Evolutionary conservation across 2,329 filamentous ascomycete genomes (phyloP), one percentile per base, ranked within the genome.

Genomic region (Epichloe sylvatica): DNA sequence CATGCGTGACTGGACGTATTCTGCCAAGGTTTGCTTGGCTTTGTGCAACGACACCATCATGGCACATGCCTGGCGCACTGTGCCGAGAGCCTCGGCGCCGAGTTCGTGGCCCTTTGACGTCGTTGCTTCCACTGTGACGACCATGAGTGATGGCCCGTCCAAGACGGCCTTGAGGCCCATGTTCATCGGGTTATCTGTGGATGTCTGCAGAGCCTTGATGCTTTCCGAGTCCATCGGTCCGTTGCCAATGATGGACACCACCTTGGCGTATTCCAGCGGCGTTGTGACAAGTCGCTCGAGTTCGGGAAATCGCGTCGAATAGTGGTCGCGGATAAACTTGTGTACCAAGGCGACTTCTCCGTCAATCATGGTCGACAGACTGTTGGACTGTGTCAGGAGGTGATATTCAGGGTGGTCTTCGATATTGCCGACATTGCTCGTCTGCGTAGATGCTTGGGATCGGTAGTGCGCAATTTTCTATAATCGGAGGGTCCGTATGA

Each of bases 1-100:
- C 87, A 98, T 97, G 53, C 92, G 86, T 36, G 91, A 96, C 67
- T 96, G 87, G 15, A 98, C 92, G 61, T 95, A 98, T 63, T 92
- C 84, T 2, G 87, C 94, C 49, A 98, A 75, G 0, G 82, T 85
- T 53, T 78, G 83, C 67, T 96, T 96, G 30, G 91, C 89, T 56
- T 77, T 81, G 64, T 97, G 88, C 9, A 98, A 80, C 37, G 82
- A 77, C n/a, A 97, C 74, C 9, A 87, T 84, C 80, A 94, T 92
- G 55, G 89, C 80, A 67, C 90, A 96, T 8, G 89, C 91, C 47
- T 78, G 75, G 30, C 84, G 70, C 19, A 96, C 83, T 25, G 78
- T 75, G 46, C 82, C 74, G 5, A 97, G 74, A 64, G 95, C 88
- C 5, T 79, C 71, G n/a, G 81, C 73, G 3, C 77, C 78, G 67